Evolutionary conservation across 345 rosid genomes (phyloP), one percentile per base, ranked within the genome.

Genomic region (Ceriops decandra): DNA sequence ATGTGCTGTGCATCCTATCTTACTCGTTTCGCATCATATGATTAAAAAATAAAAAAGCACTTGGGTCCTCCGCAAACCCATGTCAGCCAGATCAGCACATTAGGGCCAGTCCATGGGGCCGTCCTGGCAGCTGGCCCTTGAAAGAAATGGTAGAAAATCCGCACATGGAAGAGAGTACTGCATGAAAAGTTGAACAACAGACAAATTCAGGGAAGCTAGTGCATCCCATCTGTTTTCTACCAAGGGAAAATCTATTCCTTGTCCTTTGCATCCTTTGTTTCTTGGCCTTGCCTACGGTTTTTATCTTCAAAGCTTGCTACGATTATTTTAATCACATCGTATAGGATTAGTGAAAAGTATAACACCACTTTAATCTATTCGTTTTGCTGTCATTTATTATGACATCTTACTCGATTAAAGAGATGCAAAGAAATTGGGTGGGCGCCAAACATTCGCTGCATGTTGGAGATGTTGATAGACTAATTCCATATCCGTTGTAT

Each of bases 261-360:
- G 47, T 56, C 79, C 71, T 59, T 59, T 72, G 77, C 69, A 51
- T 62, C 69, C 81, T 13, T 57, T 63, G 77, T 75, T 70, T 62
- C 67, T 80, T 67, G 76, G 60, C 38, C 64, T 60, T 64, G 60
- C 67, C 51, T 28, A 15, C 73, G 60, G 52, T 76, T 53, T 53
- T 83, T n/a, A 66, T 73, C 73, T 80, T 54, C 79, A 61, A 71
- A 60, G 11, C 68, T 65, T 52, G 30, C 33, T 5, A 46, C 17
- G 4, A 26, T 17, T 72, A 76, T 70, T 74, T 13, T 54, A 27
- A 7, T 33, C 5, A 7, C n/a, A 53, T 20, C 15, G 6, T 57
- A 22, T 20, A 15, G 57, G 8, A 22, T 59, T 30, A 2, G 26
- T 47, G 24, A 60, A 60, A 56, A 36, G 60, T 31, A 31, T 6